Percentiles rank a stretch among this genome's conserved stretches.
phyloP scores from a whole-genome alignment of 2,329 filamentous ascomycete species.

The Triangularia setosa region DNA sequence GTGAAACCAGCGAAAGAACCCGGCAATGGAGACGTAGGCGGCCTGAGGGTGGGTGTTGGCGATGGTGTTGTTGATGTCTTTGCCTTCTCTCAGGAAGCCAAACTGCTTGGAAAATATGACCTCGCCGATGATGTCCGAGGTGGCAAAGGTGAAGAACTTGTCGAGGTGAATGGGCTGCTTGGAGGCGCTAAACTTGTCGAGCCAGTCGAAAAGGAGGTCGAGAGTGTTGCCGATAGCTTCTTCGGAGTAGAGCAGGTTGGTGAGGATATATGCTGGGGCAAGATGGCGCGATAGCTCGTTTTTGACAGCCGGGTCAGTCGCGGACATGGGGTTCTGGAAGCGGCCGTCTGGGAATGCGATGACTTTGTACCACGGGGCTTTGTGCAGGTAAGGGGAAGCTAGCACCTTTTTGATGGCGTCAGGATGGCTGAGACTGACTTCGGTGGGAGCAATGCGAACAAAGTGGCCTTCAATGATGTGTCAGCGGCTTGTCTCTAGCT shows the following conservation, averaged over 20 bases:
- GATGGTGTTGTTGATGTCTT: conserved; percentile 33
- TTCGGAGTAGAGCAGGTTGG: conserved; percentile 28
- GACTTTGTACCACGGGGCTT: conserved; percentile 37
- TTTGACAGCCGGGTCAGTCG: conserved; percentile 33
- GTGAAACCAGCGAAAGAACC: conserved; percentile 27
- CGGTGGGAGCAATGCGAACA: conserved; percentile 38
- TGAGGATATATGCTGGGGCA: conserved; percentile 31
- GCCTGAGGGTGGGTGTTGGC: conserved; percentile 20
- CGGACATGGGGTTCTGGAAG: conserved; percentile 39
- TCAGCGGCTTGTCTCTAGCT: conserved; percentile 20
- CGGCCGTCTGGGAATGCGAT: conserved; percentile 37
- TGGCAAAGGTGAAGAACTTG: conserved; percentile 26
- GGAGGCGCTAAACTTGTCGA: conserved; percentile 16
- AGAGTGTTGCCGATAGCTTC: conserved; percentile 18
- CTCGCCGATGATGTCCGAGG: conserved; percentile 34
- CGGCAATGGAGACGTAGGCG: conserved; percentile 23
- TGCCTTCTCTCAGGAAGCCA: conserved; percentile 30
- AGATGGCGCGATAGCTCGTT: conserved; percentile 33
- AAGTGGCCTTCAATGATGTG: conserved; percentile 27
- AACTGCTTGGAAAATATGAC: conserved; percentile 31
- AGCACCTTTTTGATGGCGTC: conserved; percentile 39
- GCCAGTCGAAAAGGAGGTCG: conserved; percentile 19
- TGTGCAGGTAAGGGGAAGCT: conserved; percentile 28
- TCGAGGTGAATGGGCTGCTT: conserved; percentile 21
- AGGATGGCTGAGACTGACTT: conserved; percentile 40